These are phyloP conservation scores for Scheffersomyces cryptocercus DNA, from an alignment of 1,139 yeast species.

Conservation along the genomic window DNA sequence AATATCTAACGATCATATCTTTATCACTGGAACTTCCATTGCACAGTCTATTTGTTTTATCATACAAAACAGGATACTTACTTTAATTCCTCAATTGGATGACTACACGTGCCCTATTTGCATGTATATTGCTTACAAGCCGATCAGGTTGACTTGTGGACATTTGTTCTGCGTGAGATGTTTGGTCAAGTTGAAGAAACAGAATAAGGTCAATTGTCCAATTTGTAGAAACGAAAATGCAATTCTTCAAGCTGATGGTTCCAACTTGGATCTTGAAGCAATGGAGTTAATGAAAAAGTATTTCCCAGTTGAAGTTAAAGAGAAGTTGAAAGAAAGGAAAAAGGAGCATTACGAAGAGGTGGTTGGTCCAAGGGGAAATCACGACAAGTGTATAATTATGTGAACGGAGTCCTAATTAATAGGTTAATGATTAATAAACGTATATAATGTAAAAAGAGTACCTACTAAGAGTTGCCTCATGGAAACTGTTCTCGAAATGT, in stretches of 20 bases:
- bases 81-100: slow-evolving; percentile 68
- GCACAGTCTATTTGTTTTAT: slow-evolving; percentile 57
- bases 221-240: slow-evolving; percentile 58
- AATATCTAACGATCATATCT: slow-evolving; percentile 46
- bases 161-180: slow-evolving; percentile 76
- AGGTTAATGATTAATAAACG: too few species aligned
- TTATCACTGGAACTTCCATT: slow-evolving; percentile 48
- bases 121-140: slow-evolving; percentile 67
- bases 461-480: too few species aligned
- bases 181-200: slow-evolving; percentile 63
- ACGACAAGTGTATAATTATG: slow-evolving; percentile 29
- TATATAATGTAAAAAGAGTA: too few species aligned
- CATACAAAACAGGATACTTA: slow-evolving; percentile 54
- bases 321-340: slow-evolving; percentile 59
- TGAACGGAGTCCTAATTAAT: slow-evolving; percentile 1
- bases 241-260: slow-evolving; percentile 57
- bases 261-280: slow-evolving; percentile 57
- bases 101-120: slow-evolving; percentile 78
- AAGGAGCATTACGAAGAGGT: slow-evolving; percentile 48
- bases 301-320: slow-evolving; percentile 68
- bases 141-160: slow-evolving; percentile 60
- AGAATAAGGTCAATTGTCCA: slow-evolving; percentile 62
- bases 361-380: slow-evolving; percentile 13
- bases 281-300: slow-evolving; percentile 55
- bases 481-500: too few species aligned